Evolutionary conservation across 1,139 yeast species (phyloP), one percentile per base, ranked within the genome.

Genomic region (Yamadazyma spencermartinsiae): DNA sequence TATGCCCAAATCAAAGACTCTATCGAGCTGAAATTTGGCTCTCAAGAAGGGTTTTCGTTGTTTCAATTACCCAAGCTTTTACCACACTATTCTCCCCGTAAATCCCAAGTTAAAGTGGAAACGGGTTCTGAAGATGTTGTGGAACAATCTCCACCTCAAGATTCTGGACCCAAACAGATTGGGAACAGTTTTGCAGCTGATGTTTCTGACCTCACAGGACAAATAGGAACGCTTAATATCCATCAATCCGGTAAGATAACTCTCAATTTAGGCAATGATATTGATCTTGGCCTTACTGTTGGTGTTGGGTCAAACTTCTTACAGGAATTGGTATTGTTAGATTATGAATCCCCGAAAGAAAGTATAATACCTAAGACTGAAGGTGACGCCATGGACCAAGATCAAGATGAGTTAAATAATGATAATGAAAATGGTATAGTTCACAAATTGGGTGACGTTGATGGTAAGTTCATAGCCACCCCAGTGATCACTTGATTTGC

Each of bases 161-260:
- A 6, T 13, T 9, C 28, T 16, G 49, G 34, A 15, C 35, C 29
- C 12, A 30, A 6, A 11, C 6, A 5, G 4, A 11, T 6, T 24
- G 42, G 40, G 9, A 51, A 35, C 31, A 36, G 41, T 30, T 44
- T 17, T 40, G 48, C 51, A 11, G 39, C 55, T 2, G 33, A 33
- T 12, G 41, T 23, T 23, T 45, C 35, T 23, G 34, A 34, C 9
- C 44, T 42, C 46, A 62, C 42, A 25, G 96, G 96, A 1, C 71
- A 72, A 41, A 74, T 87, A 16, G 97, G 96, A 4, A 72, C 74
- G 20, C 55, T 89, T 29, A 77, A 90, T 43, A 70, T 86, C 37
- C 96, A 88, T 58, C 76, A 80, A 52, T 86, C 95, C 0, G 97
- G 97, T 5, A 85, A 77, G 54, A 63, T 88, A 28, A 73, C 92